phyloP scores from a whole-genome alignment of 345 rosid species.

The Gossypium arboreum region DNA sequence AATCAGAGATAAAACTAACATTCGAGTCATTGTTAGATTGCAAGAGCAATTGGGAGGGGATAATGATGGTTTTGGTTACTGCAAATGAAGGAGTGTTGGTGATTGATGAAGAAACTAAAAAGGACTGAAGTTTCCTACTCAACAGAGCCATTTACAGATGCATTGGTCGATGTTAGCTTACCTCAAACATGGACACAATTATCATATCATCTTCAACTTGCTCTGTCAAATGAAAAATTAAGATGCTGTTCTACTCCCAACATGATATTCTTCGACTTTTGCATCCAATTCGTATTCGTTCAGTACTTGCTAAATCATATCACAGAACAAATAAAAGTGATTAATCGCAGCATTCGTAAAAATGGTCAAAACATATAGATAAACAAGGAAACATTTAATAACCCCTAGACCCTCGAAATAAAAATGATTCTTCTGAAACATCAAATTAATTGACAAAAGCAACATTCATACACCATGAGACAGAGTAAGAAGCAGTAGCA shows the following conservation, averaged over 20 bases:
- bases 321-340: background rate
- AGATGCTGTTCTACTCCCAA: background rate
- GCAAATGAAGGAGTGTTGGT: background rate
- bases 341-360: background rate
- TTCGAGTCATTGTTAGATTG: conserved; percentile 13
- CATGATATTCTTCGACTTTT: background rate
- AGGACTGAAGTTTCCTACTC: background rate
- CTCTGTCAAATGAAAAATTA: background rate
- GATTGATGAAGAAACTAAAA: background rate
- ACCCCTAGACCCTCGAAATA: background rate
- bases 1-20: conserved; percentile 34
- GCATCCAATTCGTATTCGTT: background rate
- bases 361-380: background rate
- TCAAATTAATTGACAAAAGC: background rate
- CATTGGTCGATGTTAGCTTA: background rate
- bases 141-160: background rate
- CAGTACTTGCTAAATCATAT: background rate
- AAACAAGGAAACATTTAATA: background rate
- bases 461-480: background rate
- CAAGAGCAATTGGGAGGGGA: conserved; percentile 12
- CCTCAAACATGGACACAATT: background rate
- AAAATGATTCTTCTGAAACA: background rate
- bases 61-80: background rate
- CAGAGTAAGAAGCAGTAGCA: no score
- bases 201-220: background rate